Evolutionary conservation across 306 rosid species (phyloP).

Genomic region (Calophaca sinica): DNA sequence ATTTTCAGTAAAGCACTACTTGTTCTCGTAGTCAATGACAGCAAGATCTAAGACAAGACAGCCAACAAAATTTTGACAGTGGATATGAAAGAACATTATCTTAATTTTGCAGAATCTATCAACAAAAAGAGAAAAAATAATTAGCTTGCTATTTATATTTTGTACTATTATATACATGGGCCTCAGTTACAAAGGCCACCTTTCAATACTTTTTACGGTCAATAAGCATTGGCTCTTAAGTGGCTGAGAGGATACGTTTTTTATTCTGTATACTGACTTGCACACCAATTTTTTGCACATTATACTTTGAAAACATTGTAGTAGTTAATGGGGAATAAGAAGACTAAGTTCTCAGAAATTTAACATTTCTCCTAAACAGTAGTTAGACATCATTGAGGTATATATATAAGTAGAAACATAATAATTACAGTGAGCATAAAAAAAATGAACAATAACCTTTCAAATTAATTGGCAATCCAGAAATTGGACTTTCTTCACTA

Average conservation of each 20-base stretch:
- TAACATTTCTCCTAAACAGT: neutral
- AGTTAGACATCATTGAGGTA: constrained; percentile 28
- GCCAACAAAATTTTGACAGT: neutral
- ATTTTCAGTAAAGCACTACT: constrained; percentile 29
- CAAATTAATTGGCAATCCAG: constrained; percentile 83
- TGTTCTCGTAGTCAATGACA: constrained; percentile 9
- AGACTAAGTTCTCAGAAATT: neutral
- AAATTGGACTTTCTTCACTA: constrained; percentile 56
- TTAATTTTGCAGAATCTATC: constrained; percentile 8
- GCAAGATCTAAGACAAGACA: constrained; percentile 3
- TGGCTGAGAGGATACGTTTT: neutral
- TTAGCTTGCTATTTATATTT: constrained; percentile 3
- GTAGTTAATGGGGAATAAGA: neutral
- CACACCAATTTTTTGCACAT: neutral
- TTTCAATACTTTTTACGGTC: constrained; percentile 39
- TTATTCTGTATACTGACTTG: neutral
- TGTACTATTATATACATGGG: constrained; percentile 12
- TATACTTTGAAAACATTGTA: neutral
- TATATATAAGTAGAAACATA: constrained; percentile 18
- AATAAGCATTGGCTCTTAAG: neutral
- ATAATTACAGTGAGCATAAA: neutral
- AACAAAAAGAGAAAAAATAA: constrained; percentile 29
- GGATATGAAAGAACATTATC: constrained; percentile 3
- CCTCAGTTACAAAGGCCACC: constrained; percentile 6
- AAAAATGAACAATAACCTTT: constrained; percentile 60